Evolutionary conservation across 2,329 filamentous ascomycete genomes (phyloP), one percentile per base, ranked within the genome.

Genomic region (Verticillium klebahnii): DNA sequence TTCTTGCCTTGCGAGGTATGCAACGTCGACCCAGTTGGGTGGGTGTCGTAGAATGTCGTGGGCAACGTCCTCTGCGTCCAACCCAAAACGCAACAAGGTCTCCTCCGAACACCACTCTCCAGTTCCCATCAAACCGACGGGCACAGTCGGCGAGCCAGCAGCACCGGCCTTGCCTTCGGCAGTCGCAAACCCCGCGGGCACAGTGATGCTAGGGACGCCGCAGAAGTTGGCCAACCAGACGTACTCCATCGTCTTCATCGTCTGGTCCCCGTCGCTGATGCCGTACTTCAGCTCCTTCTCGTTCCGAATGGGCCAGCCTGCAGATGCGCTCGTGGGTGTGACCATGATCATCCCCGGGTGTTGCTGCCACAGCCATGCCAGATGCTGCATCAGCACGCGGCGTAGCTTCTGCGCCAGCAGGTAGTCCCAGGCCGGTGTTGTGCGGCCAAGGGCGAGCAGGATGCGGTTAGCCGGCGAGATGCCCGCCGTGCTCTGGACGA

Each of bases 291-390:
- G 65, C 67, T 82, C 80, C 1, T 66, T 68, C 4, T 67, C 55
- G 56, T 62, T 63, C 50, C 72, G 70, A 52, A 83, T 78, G 2
- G 75, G 78, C 70, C 78, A 78, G 5, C 80, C 81, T 0, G 78
- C 76, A 57, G 78, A 81, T 17, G 72, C 72, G 1, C 86, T 89
- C 0, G 89, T 91, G 0, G 91, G 90, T 0, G 88, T 89, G 5
- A 92, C 75, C 59, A 93, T 88, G 23, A 93, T 72, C 70, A 93
- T 82, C 5, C 87, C 89, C 0, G 89, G 89, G 64, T 93, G 77
- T 57, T 78, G 71, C 61, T 80, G 72, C 80, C 87, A 93, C 2
- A 93, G 78, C 68, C 85, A 77, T 0, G 89, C 81, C 3, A 93
- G 83, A 69, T 93, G 90, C 60, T 84, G 80, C 86, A 92, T 90